Conservation (phyloP, 2,329 filamentous ascomycete species). For the Ophiostoma himal-ulmi region DNA sequence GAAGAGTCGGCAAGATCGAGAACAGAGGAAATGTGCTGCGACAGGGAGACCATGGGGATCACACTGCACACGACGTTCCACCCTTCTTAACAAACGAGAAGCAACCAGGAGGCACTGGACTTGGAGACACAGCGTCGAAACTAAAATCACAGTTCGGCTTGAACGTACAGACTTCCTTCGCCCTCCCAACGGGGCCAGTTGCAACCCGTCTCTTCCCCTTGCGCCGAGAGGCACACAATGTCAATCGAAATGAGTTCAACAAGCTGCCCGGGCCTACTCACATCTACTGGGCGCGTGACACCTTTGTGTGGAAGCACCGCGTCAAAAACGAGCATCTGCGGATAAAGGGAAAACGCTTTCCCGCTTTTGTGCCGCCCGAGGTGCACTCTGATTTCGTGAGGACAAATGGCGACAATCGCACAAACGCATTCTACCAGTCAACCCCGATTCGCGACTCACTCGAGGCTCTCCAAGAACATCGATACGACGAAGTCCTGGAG, state of each 20-base stretch:
- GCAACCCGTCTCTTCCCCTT: constrained; percentile 44
- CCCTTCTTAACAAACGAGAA: too few species aligned
- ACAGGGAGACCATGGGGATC: too few species aligned
- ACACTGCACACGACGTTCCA: too few species aligned
- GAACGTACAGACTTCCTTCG: background rate
- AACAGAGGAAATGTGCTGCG: background rate
- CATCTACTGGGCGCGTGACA: constrained; percentile 36
- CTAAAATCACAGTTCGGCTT: background rate
- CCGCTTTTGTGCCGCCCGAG: background rate
- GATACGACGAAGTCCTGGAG: constrained; percentile 39
- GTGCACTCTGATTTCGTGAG: background rate
- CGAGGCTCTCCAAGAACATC: constrained; percentile 39
- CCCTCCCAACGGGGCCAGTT: constrained; percentile 30
- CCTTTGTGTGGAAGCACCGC: constrained; percentile 35
- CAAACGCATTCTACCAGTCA: background rate
- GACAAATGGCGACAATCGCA: background rate
- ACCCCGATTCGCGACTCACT: constrained; percentile 30
- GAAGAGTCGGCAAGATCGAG: background rate
- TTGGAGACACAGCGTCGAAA: too few species aligned
- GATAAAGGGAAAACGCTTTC: background rate
- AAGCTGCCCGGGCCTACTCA: constrained; percentile 28
- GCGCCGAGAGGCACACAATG: constrained; percentile 34
- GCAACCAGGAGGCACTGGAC: too few species aligned
- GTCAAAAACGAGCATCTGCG: background rate
- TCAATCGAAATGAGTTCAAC: constrained; percentile 35